Evolutionary conservation across 2,329 filamentous ascomycete genomes (phyloP), one percentile per base, ranked within the genome.

Genomic region (Dactylellina leptospora): DNA sequence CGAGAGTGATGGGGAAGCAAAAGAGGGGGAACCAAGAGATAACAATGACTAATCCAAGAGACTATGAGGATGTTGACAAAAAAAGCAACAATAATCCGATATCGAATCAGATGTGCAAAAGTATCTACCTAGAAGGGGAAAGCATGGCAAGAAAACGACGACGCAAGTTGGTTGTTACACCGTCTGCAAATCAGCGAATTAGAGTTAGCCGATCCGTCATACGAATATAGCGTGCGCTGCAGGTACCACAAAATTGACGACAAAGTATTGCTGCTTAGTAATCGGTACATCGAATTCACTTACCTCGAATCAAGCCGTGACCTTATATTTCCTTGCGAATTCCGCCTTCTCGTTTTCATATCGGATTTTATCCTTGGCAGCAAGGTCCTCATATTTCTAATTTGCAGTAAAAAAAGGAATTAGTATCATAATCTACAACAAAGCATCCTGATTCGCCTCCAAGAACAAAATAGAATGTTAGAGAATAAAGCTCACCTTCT

Each of bases 401-500:
- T 28, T 16, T n/a, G 13, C 18, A 16, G 18, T 36, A 27, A 42
- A 6, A 44, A 40, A 47, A 1, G 3, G 9, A 22, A 25, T 27
- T 4, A 4, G 20, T 36, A 62, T n/a, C n/a, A n/a, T n/a, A n/a
- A n/a, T n/a, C n/a, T n/a, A n/a, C n/a, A n/a, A n/a, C n/a, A n/a
- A n/a, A n/a, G n/a, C n/a, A n/a, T n/a, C n/a, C n/a, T n/a, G n/a
- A n/a, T n/a, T n/a, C n/a, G n/a, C n/a, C n/a, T n/a, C n/a, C n/a
- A n/a, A n/a, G n/a, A 9, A 13, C 4, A 20, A 18, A 48, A 48
- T 20, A 11, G 23, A 30, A 38, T 27, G 18, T n/a, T n/a, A n/a
- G n/a, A n/a, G n/a, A n/a, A n/a, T n/a, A n/a, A n/a, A n/a, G 13
- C 36, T n/a, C 40, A 72, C 68, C 68, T 72, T 63, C 68, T 64